phyloP scores from a whole-genome alignment of 352 stramenopile genomes.

The Phytophthora cryptogea region DNA sequence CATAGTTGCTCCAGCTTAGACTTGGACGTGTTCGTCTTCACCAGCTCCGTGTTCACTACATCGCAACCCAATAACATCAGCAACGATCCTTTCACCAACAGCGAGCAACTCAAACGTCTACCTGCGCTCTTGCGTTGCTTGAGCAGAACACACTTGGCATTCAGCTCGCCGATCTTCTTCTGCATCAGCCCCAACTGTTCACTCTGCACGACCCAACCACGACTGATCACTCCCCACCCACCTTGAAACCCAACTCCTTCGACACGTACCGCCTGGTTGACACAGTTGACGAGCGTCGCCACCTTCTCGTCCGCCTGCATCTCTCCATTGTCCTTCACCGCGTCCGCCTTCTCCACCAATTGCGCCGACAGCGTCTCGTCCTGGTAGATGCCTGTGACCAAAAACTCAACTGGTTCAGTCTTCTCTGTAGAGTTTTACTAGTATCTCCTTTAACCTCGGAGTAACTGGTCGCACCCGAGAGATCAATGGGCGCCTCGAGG shows the following conservation, averaged over 20 bases:
- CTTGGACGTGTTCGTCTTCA: constrained; percentile 70
- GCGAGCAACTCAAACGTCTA: constrained; percentile 13
- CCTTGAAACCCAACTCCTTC: not conserved
- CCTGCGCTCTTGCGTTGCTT: constrained; percentile 73
- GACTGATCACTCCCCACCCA: not conserved
- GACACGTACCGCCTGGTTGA: constrained; percentile 49
- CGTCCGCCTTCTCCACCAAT: constrained; percentile 38
- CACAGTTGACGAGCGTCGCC: constrained; percentile 33
- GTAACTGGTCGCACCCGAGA: constrained; percentile 43
- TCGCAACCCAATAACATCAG: not conserved
- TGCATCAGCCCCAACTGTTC: constrained; percentile 67
- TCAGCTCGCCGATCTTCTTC: constrained; percentile 83
- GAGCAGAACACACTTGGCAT: constrained; percentile 79
- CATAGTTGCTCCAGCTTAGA: constrained; percentile 84
- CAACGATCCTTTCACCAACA: not conserved
- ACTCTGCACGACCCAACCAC: constrained; percentile 33
- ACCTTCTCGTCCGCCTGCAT: constrained; percentile 57
- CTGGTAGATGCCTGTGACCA: constrained; percentile 56
- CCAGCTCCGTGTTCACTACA: constrained; percentile 64
- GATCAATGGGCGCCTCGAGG: constrained; percentile 71
- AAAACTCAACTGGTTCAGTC: constrained; percentile 1
- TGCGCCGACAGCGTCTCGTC: constrained; percentile 53
- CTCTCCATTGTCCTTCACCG: constrained; percentile 42
- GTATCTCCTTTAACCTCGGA: not conserved
- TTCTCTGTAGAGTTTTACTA: not conserved